Evolutionary conservation across 2,329 filamentous ascomycete species (phyloP).

Genomic region (Apiospora koreana): DNA sequence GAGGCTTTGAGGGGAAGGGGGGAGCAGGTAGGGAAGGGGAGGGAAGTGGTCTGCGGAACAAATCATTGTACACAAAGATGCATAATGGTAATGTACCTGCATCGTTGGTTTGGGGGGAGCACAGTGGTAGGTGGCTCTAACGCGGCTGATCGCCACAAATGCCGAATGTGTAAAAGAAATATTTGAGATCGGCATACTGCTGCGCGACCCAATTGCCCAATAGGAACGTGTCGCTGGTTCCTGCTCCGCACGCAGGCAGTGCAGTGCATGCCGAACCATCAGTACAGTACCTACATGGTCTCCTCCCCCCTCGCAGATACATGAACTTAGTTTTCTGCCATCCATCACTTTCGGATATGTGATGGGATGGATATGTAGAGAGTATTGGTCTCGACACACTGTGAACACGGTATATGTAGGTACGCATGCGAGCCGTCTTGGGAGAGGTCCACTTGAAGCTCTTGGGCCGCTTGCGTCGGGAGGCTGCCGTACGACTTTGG

Average conservation of each 20-base stretch:
- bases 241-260: not conserved
- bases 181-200: not conserved
- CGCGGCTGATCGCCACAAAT: conserved; percentile 10
- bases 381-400: not conserved
- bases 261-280: not conserved
- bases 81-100: not conserved
- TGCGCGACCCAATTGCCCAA: not conserved
- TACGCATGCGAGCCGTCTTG: not conserved
- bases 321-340: not conserved
- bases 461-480: not conserved
- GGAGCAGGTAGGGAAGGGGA: not conserved
- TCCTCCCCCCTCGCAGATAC: not conserved
- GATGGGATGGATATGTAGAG: not conserved
- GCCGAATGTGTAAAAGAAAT: not conserved
- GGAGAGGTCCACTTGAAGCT: not conserved
- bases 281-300: not conserved
- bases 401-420: not conserved
- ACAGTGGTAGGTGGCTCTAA: not conserved
- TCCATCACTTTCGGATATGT: conserved; percentile 2
- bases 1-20: no score
- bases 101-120: not conserved
- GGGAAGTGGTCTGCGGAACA: not conserved
- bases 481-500: not conserved
- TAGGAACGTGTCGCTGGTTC: not conserved
- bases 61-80: not conserved